These are phyloP conservation scores for Trypanosoma platydactyli DNA, from an alignment of 208 protist species.

Conservation along the genomic window DNA sequence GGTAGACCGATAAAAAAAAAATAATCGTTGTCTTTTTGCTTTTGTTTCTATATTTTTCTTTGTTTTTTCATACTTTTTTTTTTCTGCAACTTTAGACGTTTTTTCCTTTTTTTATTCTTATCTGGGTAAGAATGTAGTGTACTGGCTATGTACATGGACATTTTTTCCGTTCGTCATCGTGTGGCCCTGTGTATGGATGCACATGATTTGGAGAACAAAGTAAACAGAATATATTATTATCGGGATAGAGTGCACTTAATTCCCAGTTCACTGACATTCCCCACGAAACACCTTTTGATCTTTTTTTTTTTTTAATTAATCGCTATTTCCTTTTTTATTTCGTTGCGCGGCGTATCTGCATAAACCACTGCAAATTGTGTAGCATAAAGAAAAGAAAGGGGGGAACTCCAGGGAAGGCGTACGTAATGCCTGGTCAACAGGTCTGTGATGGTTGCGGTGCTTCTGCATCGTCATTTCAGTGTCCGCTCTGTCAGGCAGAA, in stretches of 20 bases:
- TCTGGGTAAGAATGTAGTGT: no score
- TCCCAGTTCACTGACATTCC: no score
- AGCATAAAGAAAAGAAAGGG: background rate
- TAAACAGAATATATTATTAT: background rate
- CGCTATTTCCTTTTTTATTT: no score
- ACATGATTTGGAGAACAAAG: background rate
- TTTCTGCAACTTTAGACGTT: no score
- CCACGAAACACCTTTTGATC: no score
- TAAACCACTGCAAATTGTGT: slow-evolving; percentile 1
- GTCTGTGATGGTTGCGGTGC: slow-evolving; percentile 63
- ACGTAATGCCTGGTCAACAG: background rate
- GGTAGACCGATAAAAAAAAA: no score
- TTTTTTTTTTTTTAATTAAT: no score
- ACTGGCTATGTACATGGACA: no score
- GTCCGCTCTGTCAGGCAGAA: slow-evolving; percentile 84
- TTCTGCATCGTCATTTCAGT: slow-evolving; percentile 62
- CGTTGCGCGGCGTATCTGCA: background rate
- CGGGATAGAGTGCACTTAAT: no score
- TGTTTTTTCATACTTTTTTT: slow-evolving; percentile 19
- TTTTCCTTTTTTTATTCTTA: background rate
- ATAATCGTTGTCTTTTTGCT: slow-evolving; percentile 21
- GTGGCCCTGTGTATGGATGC: background rate
- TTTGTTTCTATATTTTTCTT: slow-evolving; percentile 22
- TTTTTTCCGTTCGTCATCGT: no score
- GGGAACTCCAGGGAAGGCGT: background rate